Base-by-base conservation (phyloP, 306 rosid species). In the Casuarina glauca region DNA sequence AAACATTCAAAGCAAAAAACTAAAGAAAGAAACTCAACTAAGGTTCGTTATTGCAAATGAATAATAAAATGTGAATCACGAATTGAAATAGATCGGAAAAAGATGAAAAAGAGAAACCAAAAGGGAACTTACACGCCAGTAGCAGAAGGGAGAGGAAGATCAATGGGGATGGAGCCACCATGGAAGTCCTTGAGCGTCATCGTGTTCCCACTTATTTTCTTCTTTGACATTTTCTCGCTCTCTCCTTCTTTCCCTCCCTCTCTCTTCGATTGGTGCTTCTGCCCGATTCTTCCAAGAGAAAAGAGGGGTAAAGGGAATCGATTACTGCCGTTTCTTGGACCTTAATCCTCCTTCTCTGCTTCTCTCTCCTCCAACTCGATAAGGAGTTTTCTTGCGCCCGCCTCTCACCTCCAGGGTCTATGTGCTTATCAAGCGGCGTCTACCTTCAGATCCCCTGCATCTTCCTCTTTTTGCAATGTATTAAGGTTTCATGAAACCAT, bases 161-260 rank as follows among this genome's bases (percentile, higher is more conserved):
- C 96, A 76, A 91, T 83, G 45, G 99, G 99, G 17, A 96, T 96
- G 49, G 97, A 93, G 39, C 98, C 98, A 69, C 99, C 99, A 78
- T 96, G 99, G 78, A 96, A 96, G 82, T 96, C 99, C 85, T 91
- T 96, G 55, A 96, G 96, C 58, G 97, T 96, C 99, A 96, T 96
- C 70, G 99, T 93, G 73, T 86, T 93, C 49, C 98, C 98, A 79
- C 88, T 87, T 26, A 44, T 90, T 74, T 91, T 96, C 98, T 96
- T 96, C 98, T 93, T 96, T 91, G 99, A 96, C 99, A 95, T 95
- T 78, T 66, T 5, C 78, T 81, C 71, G 69, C 62, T 66, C 82
- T 58, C 76, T 44, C 80, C 32, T 1, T 26, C 32, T 1, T 1
- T 26, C 32, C 32, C 32, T 26, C 1, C 32, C 32, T 51, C 73